Evolutionary conservation across 129 eudicot genomes (phyloP), one percentile per base, ranked within the genome.

Genomic region (Scalesia atractyloides): DNA sequence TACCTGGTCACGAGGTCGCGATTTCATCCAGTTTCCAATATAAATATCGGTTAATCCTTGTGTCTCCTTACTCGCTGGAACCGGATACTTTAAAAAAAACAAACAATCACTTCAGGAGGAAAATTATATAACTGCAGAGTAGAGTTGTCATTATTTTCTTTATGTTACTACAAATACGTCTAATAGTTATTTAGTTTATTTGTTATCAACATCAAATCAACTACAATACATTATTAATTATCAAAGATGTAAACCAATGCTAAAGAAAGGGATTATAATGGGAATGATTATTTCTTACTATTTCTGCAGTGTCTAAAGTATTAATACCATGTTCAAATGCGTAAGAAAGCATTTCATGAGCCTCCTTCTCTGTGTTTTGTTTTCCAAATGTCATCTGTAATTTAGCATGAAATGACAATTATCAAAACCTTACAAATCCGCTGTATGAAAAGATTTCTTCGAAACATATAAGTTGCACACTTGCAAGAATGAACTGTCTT

Each of bases 331-430:
- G 73, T 46, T 88, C 97, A 26, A 90, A 83, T 8, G 98, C 84
- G 73, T 94, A 94, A 49, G 80, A 78, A 58, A 94, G 93, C 17
- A 85, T 82, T 39, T 94, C 93, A 71, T 94, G 98, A 75, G 98
- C 97, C 73, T 94, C 98, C 75, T 94, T 90, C 80, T 94, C 98
- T 34, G 98, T 90, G 67, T 94, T 94, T 79, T 94, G 98, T 80
- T 94, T 83, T 76, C 97, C 98, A 81, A 86, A 94, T 30, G 98
- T 94, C 98, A 94, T 94, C 97, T 90, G 86, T 16, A 75, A 68
- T 66, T 64, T 16, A 41, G 47, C 47, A 70, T 11, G 60, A 57
- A 68, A 56, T 17, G 17, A n/a, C 20, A 57, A 56, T 70, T 11
- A 77, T 16, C 68, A 83, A 62, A 80, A 79, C 2, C 63, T 20